Evolutionary conservation across 2,329 filamentous ascomycete genomes (phyloP).

Genomic region (Aspergillus floridensis): DNA sequence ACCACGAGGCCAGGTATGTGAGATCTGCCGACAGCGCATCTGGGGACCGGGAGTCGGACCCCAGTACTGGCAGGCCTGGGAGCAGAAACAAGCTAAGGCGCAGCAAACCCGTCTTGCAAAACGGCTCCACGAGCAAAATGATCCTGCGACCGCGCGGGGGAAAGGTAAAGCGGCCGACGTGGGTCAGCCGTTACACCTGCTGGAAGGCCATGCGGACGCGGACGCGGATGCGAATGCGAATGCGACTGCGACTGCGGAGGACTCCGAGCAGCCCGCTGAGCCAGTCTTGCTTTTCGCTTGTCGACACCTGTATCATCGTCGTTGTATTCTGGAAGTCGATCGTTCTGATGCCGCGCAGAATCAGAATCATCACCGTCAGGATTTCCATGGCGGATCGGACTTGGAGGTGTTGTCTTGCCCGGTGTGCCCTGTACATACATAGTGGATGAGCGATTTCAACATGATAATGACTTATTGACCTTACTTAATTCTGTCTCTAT

Average conservation of each 20-base stretch:
- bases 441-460: slow-evolving; percentile 21
- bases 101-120: slow-evolving; percentile 30
- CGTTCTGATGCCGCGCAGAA: neutral
- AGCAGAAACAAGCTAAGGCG: slow-evolving; percentile 52
- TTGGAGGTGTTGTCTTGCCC: slow-evolving; percentile 25
- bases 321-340: slow-evolving; percentile 39
- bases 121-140: slow-evolving; percentile 28
- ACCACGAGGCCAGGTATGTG: slow-evolving; percentile 80
- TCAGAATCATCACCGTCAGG: neutral
- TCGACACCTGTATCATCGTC: slow-evolving; percentile 49
- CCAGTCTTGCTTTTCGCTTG: slow-evolving; percentile 49
- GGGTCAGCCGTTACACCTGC: slow-evolving; percentile 17
- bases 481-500: slow-evolving; percentile 4
- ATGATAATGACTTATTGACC: slow-evolving; percentile 2
- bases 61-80: slow-evolving; percentile 78
- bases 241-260: slow-evolving; percentile 1
- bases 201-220: slow-evolving; percentile 16
- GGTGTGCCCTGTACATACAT: slow-evolving; percentile 43
- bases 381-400: slow-evolving; percentile 23
- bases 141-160: slow-evolving; percentile 29
- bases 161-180: slow-evolving; percentile 41
- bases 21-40: slow-evolving; percentile 74
- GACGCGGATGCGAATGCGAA: neutral
- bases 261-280: slow-evolving; percentile 9
- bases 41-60: slow-evolving; percentile 86